Evolutionary conservation across 257 asterid species (phyloP), one percentile per base, ranked within the genome.

Genomic region (Solanum arcanum): DNA sequence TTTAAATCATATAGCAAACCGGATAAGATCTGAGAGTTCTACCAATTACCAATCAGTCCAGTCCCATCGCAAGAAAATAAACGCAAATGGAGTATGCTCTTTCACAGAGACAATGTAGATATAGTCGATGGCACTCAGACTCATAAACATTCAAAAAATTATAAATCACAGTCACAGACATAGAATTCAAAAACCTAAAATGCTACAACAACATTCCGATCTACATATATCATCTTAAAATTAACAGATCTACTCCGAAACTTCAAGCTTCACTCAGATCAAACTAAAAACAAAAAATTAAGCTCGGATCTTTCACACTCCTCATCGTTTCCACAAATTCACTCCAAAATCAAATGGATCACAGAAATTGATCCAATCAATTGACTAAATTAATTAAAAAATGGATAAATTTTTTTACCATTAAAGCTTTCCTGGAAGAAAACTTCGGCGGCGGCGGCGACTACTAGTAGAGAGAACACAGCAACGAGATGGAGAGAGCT

Each of bases 361-460:
- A 33, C 83, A 25, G 39, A 69, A 60, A 70, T 41, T 86, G 31
- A 72, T 70, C 64, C 82, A 47, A 66, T 31, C 83, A 70, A 81
- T 81, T 84, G 23, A 35, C 83, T 20, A 85, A 46, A 60, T 1
- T 14, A 47, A 87, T 44, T 59, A 12, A 37, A 47, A 84, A 80
- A 14, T 2, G 41, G 14, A 77, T 56, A 73, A 46, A 62, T 35
- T 72, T 21, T 21, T 8, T 23, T 93, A 97, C 99, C 99, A 29
- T 92, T 89, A 68, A 97, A 97, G 21, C 97, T 97, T 87, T 97
- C 99, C 93, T 97, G 98, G 89, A 95, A 97, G 92, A 97, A 89
- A 9, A 95, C 95, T 83, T 88, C 90, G 16, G 98, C 98, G 0
- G 98, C 92, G 35, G 95, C 89, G 66, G 88, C 68, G 59, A 92